A percentile compares a stretch with the other conserved stretches of the same genome.
Evolutionary conservation across 805 yeast genomes (phyloP).

Genomic region (Ogataea minuta): DNA sequence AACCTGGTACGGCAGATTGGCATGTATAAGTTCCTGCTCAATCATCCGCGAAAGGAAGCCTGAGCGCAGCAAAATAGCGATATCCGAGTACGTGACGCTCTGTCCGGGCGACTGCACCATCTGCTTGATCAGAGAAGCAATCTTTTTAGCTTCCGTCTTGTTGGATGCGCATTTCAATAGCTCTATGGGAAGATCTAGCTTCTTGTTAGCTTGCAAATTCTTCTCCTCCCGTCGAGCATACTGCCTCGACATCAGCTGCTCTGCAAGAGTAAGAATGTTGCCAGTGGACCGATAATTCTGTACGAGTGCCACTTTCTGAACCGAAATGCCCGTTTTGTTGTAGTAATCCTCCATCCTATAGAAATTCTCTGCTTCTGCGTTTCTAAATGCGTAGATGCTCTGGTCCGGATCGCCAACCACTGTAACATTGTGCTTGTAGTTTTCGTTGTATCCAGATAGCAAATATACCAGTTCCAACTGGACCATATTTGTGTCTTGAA

Average conservation of each 20-base stretch:
- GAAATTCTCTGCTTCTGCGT: constrained; percentile 72
- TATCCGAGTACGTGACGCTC: constrained; percentile 44
- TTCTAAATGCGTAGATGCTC: constrained; percentile 84
- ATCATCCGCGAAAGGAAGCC: constrained; percentile 58
- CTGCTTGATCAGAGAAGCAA: constrained; percentile 51
- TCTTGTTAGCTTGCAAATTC: constrained; percentile 46
- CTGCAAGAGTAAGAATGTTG: constrained; percentile 63
- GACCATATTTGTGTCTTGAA: constrained; percentile 83
- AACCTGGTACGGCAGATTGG: constrained; percentile 61
- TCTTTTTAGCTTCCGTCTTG: constrained; percentile 55
- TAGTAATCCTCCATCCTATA: constrained; percentile 46
- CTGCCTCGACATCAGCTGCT: constrained; percentile 62
- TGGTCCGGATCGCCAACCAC: constrained; percentile 98
- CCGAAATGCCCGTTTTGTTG: constrained; percentile 12
- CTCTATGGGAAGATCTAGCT: constrained; percentile 45
- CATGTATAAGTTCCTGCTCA: constrained; percentile 58
- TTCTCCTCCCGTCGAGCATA: constrained; percentile 41
- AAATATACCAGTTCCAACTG: constrained; percentile 68
- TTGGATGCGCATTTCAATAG: constrained; percentile 40
- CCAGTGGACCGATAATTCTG: constrained; percentile 82
- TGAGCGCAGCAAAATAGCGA: constrained; percentile 71
- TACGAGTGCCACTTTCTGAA: constrained; percentile 43
- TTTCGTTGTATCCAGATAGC: constrained; percentile 42
- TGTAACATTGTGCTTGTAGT: constrained; percentile 56
- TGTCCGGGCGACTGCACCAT: constrained; percentile 47